Evolutionary conservation across 495 filamentous ascomycete genomes (phyloP).

Genomic region (Trichocladium uniseriatum): DNA sequence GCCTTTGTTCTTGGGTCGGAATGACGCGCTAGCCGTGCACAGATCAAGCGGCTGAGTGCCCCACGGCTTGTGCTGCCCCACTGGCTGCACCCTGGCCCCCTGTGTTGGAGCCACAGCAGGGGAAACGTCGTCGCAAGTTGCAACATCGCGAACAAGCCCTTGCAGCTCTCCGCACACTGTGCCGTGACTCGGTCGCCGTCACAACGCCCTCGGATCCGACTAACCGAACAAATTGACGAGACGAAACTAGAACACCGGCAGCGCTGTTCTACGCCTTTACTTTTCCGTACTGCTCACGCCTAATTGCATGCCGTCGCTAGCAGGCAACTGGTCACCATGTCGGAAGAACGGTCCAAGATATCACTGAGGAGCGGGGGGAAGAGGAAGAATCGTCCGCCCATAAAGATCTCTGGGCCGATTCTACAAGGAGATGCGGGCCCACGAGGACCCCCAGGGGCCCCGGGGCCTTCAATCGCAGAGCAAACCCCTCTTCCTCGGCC

Average conservation of each 20-base stretch:
- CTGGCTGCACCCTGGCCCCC: neutral
- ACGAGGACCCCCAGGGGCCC: constrained; percentile 17
- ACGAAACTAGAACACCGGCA: no score
- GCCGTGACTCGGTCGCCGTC: no score
- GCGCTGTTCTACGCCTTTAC: neutral
- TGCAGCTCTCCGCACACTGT: no score
- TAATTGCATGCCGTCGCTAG: neutral
- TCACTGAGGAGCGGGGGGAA: constrained; percentile 75
- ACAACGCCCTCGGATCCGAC: no score
- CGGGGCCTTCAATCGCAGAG: constrained; percentile 25
- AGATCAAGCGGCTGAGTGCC: neutral
- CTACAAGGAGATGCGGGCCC: constrained; percentile 30
- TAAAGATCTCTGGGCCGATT: constrained; percentile 67
- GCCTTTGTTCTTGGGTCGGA: no score
- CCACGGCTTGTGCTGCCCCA: neutral
- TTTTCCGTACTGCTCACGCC: neutral
- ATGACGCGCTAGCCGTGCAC: constrained; percentile 15
- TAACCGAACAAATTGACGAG: no score
- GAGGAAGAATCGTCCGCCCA: constrained; percentile 63
- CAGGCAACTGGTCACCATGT: constrained; percentile 29
- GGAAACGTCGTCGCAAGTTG: neutral
- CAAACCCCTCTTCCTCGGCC: constrained; percentile 29
- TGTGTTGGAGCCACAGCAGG: neutral
- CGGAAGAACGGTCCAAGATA: constrained; percentile 64
- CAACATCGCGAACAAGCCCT: no score